These are phyloP conservation scores for apple (Malus domestica) DNA, from an alignment of 306 rosid species.

Conservation along the genomic window ASM211411v1 NC_041793.1:7856501-7857000, in stretches of 20 bases:
- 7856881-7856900: no score
- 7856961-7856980: no score
- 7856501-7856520: conserved; percentile 23
- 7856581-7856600: conserved; percentile 33
- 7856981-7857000: no score
- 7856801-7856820: neutral
- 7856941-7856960: no score
- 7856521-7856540: conserved; percentile 21
- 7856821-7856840: conserved; percentile 6
- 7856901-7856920: no score
- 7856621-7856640: conserved; percentile 25
- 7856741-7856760: no score
- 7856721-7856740: neutral
- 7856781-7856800: neutral
- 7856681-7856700: conserved; percentile 35
- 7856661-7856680: conserved; percentile 23
- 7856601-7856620: conserved; percentile 14
- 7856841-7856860: neutral
- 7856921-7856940: neutral
- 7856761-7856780: neutral
- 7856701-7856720: conserved; percentile 29
- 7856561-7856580: conserved; percentile 28
- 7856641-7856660: conserved; percentile 16
- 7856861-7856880: neutral
- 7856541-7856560: conserved; percentile 23